Base-by-base conservation (phyloP, 805 yeast genomes). In the Clavispora asparagi region DNA sequence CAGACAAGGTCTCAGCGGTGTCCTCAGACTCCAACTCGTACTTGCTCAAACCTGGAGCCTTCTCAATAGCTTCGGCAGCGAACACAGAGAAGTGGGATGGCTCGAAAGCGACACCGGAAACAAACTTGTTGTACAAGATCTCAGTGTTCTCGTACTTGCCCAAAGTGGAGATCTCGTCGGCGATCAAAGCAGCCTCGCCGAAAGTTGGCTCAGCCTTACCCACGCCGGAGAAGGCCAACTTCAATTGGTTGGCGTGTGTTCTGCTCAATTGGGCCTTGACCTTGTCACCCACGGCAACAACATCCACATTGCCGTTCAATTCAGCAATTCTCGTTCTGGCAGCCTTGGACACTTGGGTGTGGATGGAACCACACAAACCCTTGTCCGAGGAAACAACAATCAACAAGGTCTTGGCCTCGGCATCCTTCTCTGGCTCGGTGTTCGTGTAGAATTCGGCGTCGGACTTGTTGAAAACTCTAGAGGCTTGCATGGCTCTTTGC, bases 301-400 rank as follows among this genome's bases (percentile, higher is more conserved):
- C 64, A 61, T 89, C 96, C 48, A 63, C 76, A 50, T 85, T 81
- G 52, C 78, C 78, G 57, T 87, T 81, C 61, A 77, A 68, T 60
- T 78, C 85, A 30, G 62, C 74, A 47, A 83, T 64, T 73, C 82
- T 81, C 54, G 58, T 64, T 75, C 95, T 88, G 51, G 96, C 86
- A 53, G 86, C 82, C 75, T 92, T 90, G 60, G 97, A 86, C 60
- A 92, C 74, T 75, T 88, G 96, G 44, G 99, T 82, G 77, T 94
- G 99, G 65, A 94, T 89, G 41, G 98, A 91, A 61, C 99, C 99
- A 81, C 99, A 94, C 62, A 94, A 81, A 67, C 99, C 99, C 78
- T 94, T 94, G 77, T 94, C 99, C 41, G 98, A 85, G 26, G 55
- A 51, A 54, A 90, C 82, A 48, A 91, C 97, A 63, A 92, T 77